These are phyloP conservation scores for Aspergillus bridgeri DNA, from an alignment of 495 filamentous ascomycete species.

Conservation along the genomic window DNA sequence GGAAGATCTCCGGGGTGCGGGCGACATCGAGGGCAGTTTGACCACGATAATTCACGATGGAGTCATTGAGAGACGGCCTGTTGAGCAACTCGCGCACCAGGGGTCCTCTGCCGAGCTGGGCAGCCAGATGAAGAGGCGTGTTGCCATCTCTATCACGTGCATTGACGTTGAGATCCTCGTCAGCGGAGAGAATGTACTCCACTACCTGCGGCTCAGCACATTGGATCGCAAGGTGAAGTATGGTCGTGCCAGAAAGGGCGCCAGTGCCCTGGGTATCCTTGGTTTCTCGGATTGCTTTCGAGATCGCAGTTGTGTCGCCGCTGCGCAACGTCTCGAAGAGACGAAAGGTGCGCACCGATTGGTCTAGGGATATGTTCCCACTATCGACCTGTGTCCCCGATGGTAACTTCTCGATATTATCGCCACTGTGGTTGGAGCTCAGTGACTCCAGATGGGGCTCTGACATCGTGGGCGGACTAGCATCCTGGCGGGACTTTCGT, in stretches of 20 bases:
- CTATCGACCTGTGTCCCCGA: conserved; percentile 29
- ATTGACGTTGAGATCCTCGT: conserved; percentile 73
- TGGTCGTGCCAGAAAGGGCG: conserved; percentile 72
- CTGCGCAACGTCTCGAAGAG: conserved; percentile 88
- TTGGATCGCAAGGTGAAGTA: conserved; percentile 93
- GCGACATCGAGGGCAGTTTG: conserved; percentile 86
- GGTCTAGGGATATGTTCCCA: conserved; percentile 66
- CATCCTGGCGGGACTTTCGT: conserved; percentile 27
- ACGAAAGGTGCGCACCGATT: conserved; percentile 89
- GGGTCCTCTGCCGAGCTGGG: conserved; percentile 71
- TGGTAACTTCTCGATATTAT: conserved; percentile 32
- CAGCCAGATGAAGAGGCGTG: conserved; percentile 85
- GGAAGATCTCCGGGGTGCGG: conserved; percentile 88
- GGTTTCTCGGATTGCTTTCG: conserved; percentile 77
- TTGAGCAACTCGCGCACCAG: conserved; percentile 79
- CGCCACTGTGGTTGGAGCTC: conserved; percentile 26
- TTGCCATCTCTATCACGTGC: conserved; percentile 89
- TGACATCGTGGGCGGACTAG: conserved; percentile 22
- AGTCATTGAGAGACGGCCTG: conserved; percentile 79
- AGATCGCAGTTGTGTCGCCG: conserved; percentile 87
- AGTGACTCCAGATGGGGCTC: conserved; percentile 26
- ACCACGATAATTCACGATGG: conserved; percentile 82
- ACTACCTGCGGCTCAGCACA: conserved; percentile 93
- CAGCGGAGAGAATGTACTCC: conserved; percentile 83
- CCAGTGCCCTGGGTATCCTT: conserved; percentile 41